Evolutionary conservation across 1,139 yeast genomes (phyloP), one percentile per base, ranked within the genome.

Genomic region (Sugiyamaella paludigena): DNA sequence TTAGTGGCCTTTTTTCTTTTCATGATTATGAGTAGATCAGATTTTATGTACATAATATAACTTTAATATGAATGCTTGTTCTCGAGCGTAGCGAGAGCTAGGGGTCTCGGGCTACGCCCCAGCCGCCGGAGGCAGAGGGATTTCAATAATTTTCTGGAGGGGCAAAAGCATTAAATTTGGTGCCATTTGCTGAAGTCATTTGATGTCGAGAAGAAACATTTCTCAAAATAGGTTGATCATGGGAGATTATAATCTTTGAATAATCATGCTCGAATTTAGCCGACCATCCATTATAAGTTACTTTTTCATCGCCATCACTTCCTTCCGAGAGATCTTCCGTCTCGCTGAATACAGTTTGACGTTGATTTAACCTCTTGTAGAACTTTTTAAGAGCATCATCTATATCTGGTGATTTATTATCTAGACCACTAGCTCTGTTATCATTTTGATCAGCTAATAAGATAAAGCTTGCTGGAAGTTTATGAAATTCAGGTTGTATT

Each of bases 1-100:
- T 49, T 54, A 31, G 63, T 7, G 73, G 75, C n/a, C 54, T 69
- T 7, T 48, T 71, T 16, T 55, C 68, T 1, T 70, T 75, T 54
- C 73, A 73, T 10, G 67, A 68, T 43, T 66, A 66, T 43, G 76
- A 74, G 41, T 57, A 51, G 24, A 19, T 19, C 24, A 19, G 24
- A 19, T 19, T n/a, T n/a, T 19, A 19, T 19, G 24, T 19, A 19
- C 24, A 19, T 19, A 19, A 19, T 19, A 19, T 19, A 19, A 26
- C 6, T 19, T 24, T 33, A 37, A 6, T 28, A 15, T 40, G 3
- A 12, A 12, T 16, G 15, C 13, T 11, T 27, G 10, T 11, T n/a
- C 31, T 36, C 15, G 16, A 11, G 19, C 33, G 42, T n/a, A n/a
- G n/a, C n/a, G n/a, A n/a, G 42, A 38, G 24, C 42, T 10, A 28